A percentile compares a stretch with the other conserved stretches of the same genome.
Evolutionary conservation across 352 stramenopile genomes (phyloP).

Genomic region (Phytopythium mirpurense): DNA sequence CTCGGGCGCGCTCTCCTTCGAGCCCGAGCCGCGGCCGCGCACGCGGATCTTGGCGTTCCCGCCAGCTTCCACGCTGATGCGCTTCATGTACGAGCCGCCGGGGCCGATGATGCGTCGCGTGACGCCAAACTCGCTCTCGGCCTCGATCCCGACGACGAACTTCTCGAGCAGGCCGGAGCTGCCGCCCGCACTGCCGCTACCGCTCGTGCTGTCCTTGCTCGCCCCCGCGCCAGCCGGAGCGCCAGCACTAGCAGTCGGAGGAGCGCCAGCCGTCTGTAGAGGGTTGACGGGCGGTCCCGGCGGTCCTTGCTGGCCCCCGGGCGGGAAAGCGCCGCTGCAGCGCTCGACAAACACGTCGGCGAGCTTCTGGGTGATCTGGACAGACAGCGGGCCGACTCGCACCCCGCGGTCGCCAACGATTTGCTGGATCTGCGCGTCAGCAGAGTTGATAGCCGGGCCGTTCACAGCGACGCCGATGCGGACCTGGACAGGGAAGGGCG

Average conservation of each 20-base stretch:
- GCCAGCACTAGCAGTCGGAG: slow-evolving; percentile 7
- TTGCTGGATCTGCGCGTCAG: slow-evolving; percentile 68
- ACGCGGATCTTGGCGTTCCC: slow-evolving; percentile 83
- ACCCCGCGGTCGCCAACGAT: slow-evolving; percentile 59
- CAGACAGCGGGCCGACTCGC: slow-evolving; percentile 49
- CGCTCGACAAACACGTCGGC: slow-evolving; percentile 71
- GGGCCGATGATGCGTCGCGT: slow-evolving; percentile 82
- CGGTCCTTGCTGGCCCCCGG: slow-evolving; percentile 27
- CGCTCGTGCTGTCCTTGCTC: slow-evolving; percentile 8
- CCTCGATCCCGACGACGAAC: slow-evolving; percentile 80
- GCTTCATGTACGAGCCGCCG: slow-evolving; percentile 80
- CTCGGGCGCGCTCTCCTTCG: slow-evolving; percentile 65
- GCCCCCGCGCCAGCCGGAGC: slow-evolving; percentile 10
- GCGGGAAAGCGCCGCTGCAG: slow-evolving; percentile 36
- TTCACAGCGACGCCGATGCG: slow-evolving; percentile 69
- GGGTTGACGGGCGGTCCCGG: slow-evolving; percentile 10
- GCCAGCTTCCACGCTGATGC: slow-evolving; percentile 76
- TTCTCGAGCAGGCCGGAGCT: slow-evolving; percentile 55
- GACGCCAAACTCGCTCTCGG: slow-evolving; percentile 81
- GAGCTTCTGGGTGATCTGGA: slow-evolving; percentile 62
- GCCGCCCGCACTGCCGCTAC: slow-evolving; percentile 3
- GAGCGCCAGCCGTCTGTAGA: background rate
- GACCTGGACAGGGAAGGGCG: slow-evolving; percentile 68
- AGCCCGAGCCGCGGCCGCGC: slow-evolving; percentile 73
- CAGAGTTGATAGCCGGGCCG: slow-evolving; percentile 58